A percentile compares a stretch with the other conserved stretches of the same genome.
Evolutionary conservation across 768 basidiomycete genomes (phyloP).

Genomic region (Suillus brevipes): DNA sequence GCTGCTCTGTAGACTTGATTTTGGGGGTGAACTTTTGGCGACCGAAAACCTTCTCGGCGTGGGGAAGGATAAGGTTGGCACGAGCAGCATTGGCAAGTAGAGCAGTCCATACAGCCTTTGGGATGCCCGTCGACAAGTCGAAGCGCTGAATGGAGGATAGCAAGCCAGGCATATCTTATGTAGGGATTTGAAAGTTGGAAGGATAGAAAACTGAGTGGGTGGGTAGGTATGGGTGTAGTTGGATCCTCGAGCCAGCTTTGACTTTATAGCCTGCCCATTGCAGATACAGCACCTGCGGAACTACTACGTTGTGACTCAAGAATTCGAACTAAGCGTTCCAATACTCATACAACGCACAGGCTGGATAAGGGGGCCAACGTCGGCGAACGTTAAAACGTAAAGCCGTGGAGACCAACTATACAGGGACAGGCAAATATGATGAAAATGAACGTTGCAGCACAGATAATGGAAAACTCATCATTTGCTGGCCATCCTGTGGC

Average conservation of each 20-base stretch:
- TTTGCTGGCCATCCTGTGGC: not conserved
- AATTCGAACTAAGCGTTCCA: constrained; percentile 10
- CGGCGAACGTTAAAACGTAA: constrained; percentile 5
- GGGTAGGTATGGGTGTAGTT: constrained; percentile 12
- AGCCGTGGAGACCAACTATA: not conserved
- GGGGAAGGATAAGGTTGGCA: constrained; percentile 44
- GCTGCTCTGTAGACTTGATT: constrained; percentile 12
- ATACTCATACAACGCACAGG: constrained; percentile 21
- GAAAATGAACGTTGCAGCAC: not conserved
- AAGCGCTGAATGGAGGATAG: constrained; percentile 2
- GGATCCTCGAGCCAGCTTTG: not conserved
- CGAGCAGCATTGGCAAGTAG: constrained; percentile 31
- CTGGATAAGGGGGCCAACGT: constrained; percentile 9
- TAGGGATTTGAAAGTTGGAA: constrained; percentile 11
- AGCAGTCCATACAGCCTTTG: constrained; percentile 28
- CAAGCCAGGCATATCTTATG: constrained; percentile 18
- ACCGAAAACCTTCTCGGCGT: constrained; percentile 32
- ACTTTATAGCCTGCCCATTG: not conserved
- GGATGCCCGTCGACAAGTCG: constrained; percentile 21
- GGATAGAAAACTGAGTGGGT: constrained; percentile 17
- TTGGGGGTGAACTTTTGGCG: constrained; percentile 1
- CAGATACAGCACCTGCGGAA: constrained; percentile 1
- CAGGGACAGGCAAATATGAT: not conserved
- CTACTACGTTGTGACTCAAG: not conserved
- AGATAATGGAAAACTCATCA: not conserved